Evolutionary conservation across 2,329 filamentous ascomycete species (phyloP), one percentile per base, ranked within the genome.

Genomic region (Fusarium solani-melongenae): DNA sequence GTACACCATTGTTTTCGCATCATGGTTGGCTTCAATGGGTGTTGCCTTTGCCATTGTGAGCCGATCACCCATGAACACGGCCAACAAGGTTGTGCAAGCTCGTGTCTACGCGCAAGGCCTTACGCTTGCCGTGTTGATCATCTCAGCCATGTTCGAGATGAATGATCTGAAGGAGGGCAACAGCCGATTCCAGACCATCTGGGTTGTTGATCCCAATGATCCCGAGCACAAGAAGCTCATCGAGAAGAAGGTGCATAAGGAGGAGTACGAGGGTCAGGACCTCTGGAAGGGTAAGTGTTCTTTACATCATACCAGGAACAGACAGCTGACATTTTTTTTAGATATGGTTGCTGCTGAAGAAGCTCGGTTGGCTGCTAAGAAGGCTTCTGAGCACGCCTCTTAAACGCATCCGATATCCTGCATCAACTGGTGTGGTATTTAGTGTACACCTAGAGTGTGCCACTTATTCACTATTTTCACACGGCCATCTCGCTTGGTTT

Each of bases 201-300:
- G 91, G 88, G 89, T 96, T 11, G 75, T 94, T 76, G 94, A 97
- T 81, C 94, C 94, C 3, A 90, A 92, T 76, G 94, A 97, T 81
- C 94, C 94, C 3, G 90, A 92, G 83, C 93, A 95, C 82, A 92
- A 94, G 88, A 87, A 78, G 81, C 46, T 94, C 76, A 93, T 97
- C 77, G 93, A 96, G 89, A 95, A 95, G 90, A 91, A 87, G 85
- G 89, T 96, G 66, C 93, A 96, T 83, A 93, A 94, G 85, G 94
- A 97, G 86, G 88, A 93, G 70, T 96, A 96, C 82, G 88, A 92
- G 80, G 93, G 94, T 49, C 93, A 97, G 85, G 95, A 98, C 83
- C 88, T 98, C 77, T 99, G 96, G 96, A 96, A 90, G 87, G 92
- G 92, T 93, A 83, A 81, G 90, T 33, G 6, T 6, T n/a, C 15